A percentile compares a stretch with the other conserved stretches of the same genome.
Conservation (phyloP, 192 early-diverging fungal species). For the Backusella australiensis region DNA sequence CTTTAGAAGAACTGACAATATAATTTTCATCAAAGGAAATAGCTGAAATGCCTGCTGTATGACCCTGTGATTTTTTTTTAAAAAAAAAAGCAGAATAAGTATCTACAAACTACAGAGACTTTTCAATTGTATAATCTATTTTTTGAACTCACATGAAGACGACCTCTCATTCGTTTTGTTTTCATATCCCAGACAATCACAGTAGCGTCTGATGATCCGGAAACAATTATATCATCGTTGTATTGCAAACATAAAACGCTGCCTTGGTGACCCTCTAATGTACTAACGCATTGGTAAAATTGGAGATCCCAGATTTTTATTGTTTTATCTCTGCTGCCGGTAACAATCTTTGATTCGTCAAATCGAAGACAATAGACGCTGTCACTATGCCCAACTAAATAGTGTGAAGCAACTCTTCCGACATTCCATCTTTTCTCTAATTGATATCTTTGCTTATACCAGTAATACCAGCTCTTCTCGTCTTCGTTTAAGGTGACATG, state of each 20-base stretch:
- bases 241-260: constrained; percentile 87
- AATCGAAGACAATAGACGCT: constrained; percentile 95
- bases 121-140: background rate
- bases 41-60: constrained; percentile 80
- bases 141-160: constrained; percentile 41
- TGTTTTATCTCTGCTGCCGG: constrained; percentile 77
- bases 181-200: constrained; percentile 88
- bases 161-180: constrained; percentile 36
- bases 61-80: constrained; percentile 45
- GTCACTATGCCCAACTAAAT: constrained; percentile 75
- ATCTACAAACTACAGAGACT: no score
- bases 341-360: constrained; percentile 75
- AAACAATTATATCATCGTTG: constrained; percentile 73
- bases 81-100: background rate
- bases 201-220: constrained; percentile 85
- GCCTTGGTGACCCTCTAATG: constrained; percentile 66
- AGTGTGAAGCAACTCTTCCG: constrained; percentile 44
- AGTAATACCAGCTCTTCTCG: constrained; percentile 56
- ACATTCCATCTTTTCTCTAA: constrained; percentile 66
- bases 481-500: background rate
- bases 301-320: constrained; percentile 85
- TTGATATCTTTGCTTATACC: constrained; percentile 67
- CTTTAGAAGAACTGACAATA: constrained; percentile 94
- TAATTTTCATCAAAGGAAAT: constrained; percentile 75
- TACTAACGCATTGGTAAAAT: constrained; percentile 58